phyloP scores from a whole-genome alignment of 2,329 filamentous ascomycete genomes.

The Cyphellophora attinorum region DNA sequence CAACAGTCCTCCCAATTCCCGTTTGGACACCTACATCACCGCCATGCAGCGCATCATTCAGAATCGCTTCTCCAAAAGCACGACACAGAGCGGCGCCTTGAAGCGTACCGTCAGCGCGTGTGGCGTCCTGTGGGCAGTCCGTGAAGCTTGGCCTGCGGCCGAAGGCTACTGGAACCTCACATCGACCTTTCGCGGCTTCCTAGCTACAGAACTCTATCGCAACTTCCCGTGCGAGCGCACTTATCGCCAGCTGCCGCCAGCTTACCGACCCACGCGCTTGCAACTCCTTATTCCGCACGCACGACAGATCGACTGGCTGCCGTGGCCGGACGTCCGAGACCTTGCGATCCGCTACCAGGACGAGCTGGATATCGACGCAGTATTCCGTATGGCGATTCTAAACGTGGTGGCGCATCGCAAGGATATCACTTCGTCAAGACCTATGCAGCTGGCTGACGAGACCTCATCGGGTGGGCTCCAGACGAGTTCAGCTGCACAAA shows the following conservation, averaged over 20 bases:
- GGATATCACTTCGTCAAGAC: background rate
- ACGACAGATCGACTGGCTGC: constrained; percentile 47
- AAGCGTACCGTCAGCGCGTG: constrained; percentile 5
- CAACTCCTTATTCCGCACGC: constrained; percentile 46
- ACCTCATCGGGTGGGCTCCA: background rate
- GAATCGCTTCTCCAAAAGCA: too few relatives aligned
- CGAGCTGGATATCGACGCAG: constrained; percentile 8
- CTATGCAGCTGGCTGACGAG: background rate
- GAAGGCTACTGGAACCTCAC: constrained; percentile 11
- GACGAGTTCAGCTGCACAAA: background rate
- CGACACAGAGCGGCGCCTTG: constrained; percentile 2
- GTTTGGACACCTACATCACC: too few relatives aligned
- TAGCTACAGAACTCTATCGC: constrained; percentile 8
- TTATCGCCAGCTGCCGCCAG: constrained; percentile 31
- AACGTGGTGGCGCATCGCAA: constrained; percentile 9
- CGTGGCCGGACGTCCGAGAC: constrained; percentile 47
- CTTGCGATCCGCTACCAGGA: constrained; percentile 32
- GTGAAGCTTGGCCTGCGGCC: constrained; percentile 9
- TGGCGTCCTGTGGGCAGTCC: constrained; percentile 9
- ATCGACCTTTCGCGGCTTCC: constrained; percentile 9
- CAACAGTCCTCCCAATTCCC: too few relatives aligned
- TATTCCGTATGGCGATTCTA: constrained; percentile 8
- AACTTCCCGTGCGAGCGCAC: constrained; percentile 14
- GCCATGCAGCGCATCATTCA: too few relatives aligned
- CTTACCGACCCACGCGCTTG: constrained; percentile 42